Percentiles rank a stretch among this genome's conserved stretches.
These are phyloP conservation scores for Aspergillus transmontanensis DNA, from an alignment of 2,329 filamentous ascomycete genomes.

Conservation along the genomic window DNA sequence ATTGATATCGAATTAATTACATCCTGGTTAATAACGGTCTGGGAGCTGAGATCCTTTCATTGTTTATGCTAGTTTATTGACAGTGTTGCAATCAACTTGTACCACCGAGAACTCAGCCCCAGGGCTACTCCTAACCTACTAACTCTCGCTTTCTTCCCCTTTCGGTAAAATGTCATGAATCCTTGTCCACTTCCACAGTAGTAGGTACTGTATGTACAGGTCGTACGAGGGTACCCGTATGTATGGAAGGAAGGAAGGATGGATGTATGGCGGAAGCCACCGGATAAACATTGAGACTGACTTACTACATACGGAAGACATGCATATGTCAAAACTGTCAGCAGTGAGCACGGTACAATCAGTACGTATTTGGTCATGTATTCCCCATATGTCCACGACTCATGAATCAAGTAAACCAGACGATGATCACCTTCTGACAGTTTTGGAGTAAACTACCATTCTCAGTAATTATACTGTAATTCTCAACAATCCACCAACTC, in stretches of 20 bases:
- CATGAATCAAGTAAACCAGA: not conserved
- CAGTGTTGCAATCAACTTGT: not conserved
- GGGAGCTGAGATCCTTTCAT: not conserved
- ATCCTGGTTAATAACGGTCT: not conserved
- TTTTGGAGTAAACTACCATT: not conserved
- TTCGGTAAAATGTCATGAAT: too few species aligned
- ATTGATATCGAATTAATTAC: not conserved
- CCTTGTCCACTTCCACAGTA: too few species aligned
- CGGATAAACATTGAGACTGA: not conserved
- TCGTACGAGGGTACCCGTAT: not conserved
- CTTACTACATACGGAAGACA: not conserved
- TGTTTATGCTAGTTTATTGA: not conserved
- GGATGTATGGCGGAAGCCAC: not conserved
- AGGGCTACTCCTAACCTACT: too few species aligned
- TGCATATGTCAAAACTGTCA: not conserved
- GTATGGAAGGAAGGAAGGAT: not conserved
- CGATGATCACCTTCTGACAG: not conserved
- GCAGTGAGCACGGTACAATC: not conserved
- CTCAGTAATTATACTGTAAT: not conserved
- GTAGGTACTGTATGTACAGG: too few species aligned
- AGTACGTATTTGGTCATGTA: not conserved
- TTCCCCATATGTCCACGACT: not conserved
- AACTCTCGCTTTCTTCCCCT: too few species aligned
- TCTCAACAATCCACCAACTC: too few species aligned
- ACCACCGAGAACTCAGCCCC: not conserved